These are phyloP conservation scores for Metschnikowia picachoensis DNA, from an alignment of 805 yeast genomes.

Conservation along the genomic window DNA sequence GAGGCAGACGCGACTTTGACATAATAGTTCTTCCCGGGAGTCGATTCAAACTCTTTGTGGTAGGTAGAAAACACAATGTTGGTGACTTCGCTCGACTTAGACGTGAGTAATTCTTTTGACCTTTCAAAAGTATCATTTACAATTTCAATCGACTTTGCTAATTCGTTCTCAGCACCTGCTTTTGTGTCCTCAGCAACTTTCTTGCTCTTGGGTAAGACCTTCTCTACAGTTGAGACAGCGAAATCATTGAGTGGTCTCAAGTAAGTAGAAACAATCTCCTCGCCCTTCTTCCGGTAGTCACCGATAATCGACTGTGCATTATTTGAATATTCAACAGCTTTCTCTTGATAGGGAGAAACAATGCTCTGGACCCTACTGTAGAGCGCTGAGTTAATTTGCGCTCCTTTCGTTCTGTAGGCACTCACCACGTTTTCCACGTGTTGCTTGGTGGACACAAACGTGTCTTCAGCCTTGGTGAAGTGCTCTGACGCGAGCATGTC, in stretches of 20 bases:
- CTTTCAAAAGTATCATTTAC: conserved; percentile 21
- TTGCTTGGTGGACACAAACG: conserved; percentile 6
- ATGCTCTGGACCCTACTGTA: conserved; percentile 6
- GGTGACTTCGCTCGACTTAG: conserved; percentile 28
- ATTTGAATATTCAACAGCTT: conserved; percentile 8
- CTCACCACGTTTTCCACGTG: conserved; percentile 7
- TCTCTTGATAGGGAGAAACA: conserved; percentile 9
- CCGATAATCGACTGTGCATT: conserved; percentile 9
- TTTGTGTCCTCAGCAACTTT: conserved; percentile 12
- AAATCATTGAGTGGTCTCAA: conserved; percentile 27
- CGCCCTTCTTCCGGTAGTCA: conserved; percentile 13
- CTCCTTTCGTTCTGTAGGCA: conserved; percentile 8
- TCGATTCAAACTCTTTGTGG: conserved; percentile 31
- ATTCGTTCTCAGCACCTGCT: conserved; percentile 18
- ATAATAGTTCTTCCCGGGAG: conserved; percentile 25
- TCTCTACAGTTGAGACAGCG: conserved; percentile 25
- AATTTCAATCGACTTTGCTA: conserved; percentile 21
- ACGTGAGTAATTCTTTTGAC: conserved; percentile 23
- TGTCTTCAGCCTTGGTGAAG: conserved; percentile 9
- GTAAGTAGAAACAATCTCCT: conserved; percentile 15
- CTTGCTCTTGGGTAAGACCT: conserved; percentile 25
- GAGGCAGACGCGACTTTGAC: conserved; percentile 34
- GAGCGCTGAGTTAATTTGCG: conserved; percentile 7
- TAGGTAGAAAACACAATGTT: conserved; percentile 30
- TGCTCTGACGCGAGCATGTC: conserved; percentile 12